Percentiles rank a stretch among this genome's conserved stretches.
Evolutionary conservation across 495 filamentous ascomycete genomes (phyloP).

Genomic region (Neurospora sp.): DNA sequence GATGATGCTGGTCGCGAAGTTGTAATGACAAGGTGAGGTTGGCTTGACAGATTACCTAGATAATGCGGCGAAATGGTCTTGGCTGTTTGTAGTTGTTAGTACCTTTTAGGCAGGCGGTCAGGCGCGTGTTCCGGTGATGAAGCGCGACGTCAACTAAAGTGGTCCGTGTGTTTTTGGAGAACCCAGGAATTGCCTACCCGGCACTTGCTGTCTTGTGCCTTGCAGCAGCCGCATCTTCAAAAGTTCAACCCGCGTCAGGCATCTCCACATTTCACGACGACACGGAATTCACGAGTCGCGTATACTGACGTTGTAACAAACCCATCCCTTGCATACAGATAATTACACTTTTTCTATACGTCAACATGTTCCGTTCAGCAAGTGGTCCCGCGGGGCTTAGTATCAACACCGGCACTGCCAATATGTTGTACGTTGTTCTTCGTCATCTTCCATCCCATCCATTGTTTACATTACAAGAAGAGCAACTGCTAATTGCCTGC

Average conservation of each 20-base stretch:
- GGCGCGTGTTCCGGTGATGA: background rate
- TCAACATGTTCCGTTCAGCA: slow-evolving; percentile 35
- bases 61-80: slow-evolving; percentile 7
- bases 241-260: background rate
- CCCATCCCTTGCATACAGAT: background rate
- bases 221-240: background rate
- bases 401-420: slow-evolving; percentile 69
- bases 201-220: background rate
- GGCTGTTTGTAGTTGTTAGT: background rate
- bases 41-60: slow-evolving; percentile 11
- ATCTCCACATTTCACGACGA: background rate
- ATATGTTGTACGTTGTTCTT: slow-evolving; percentile 45
- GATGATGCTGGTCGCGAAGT: background rate
- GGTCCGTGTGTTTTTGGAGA: background rate
- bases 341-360: background rate
- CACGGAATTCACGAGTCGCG: background rate
- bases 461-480: no score
- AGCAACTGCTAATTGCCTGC: no score
- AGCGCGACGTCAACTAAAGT: slow-evolving; percentile 4
- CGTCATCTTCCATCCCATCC: slow-evolving; percentile 11
- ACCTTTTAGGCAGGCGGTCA: slow-evolving; percentile 25
- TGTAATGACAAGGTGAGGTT: slow-evolving; percentile 14
- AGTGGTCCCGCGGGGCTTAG: slow-evolving; percentile 61
- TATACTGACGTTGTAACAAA: background rate
- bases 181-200: background rate